Percentiles rank a stretch among this genome's conserved stretches.
These are phyloP conservation scores for Penicillium sp. DNA, from an alignment of 2,329 filamentous ascomycete genomes.

Conservation along the genomic window DNA sequence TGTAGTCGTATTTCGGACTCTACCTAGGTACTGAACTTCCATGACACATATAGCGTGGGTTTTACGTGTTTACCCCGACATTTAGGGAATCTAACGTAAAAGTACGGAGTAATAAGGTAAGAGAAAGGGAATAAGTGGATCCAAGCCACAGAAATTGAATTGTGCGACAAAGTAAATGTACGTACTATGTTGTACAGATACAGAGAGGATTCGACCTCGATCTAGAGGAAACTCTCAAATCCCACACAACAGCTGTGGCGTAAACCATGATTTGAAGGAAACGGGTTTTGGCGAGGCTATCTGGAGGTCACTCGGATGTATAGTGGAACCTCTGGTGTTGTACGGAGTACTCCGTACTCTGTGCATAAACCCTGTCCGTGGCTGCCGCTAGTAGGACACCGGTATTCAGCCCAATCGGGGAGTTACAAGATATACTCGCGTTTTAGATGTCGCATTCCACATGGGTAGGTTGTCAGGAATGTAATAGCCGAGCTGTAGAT, in stretches of 20 bases:
- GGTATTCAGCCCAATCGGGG: background rate
- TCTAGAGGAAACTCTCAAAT: background rate
- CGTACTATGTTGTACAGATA: background rate
- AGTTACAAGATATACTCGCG: slow-evolving; percentile 2
- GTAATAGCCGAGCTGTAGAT: background rate
- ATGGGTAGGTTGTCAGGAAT: background rate
- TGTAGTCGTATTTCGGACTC: background rate
- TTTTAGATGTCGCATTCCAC: background rate
- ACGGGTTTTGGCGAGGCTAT: background rate
- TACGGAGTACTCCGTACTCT: background rate
- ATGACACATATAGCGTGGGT: background rate
- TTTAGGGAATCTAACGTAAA: background rate
- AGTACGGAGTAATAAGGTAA: background rate
- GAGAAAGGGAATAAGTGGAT: background rate
- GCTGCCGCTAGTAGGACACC: background rate
- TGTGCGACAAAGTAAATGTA: background rate
- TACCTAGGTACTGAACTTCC: background rate
- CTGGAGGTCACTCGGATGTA: background rate
- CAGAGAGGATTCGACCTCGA: background rate
- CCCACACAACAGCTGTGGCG: background rate
- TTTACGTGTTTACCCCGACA: slow-evolving; percentile 4
- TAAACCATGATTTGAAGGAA: slow-evolving; percentile 2
- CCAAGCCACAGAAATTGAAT: background rate
- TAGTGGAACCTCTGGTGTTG: background rate
- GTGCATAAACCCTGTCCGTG: slow-evolving; percentile 1